Conservation (phyloP, 1,284 basidiomycete species). For the Neotropicomus parvogracilis region DNA sequence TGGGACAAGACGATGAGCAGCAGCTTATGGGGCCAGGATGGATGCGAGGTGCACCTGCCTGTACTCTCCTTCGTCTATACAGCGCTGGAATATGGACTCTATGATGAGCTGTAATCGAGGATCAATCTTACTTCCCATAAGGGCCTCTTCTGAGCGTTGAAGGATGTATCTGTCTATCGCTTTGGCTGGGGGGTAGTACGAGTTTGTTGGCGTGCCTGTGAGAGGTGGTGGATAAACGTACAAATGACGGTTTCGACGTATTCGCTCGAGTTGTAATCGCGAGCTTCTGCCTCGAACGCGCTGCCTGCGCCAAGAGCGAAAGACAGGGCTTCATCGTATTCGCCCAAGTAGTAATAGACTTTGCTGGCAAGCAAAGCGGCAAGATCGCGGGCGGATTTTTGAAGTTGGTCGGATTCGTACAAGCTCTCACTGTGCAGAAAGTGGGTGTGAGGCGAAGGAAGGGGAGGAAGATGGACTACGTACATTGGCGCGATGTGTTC, state of each 20-base stretch:
- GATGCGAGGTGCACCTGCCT: constrained; percentile 64
- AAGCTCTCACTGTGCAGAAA: constrained; percentile 69
- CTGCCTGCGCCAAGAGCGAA: constrained; percentile 89
- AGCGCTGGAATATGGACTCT: constrained; percentile 81
- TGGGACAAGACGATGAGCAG: constrained; percentile 33
- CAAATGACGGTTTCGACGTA: constrained; percentile 93
- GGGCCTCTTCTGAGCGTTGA: constrained; percentile 49
- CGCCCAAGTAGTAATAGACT: constrained; percentile 93
- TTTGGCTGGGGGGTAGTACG: constrained; percentile 56
- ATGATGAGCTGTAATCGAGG: constrained; percentile 77
- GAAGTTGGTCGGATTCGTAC: constrained; percentile 78
- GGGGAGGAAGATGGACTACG: constrained; percentile 33
- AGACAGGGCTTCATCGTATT: constrained; percentile 88
- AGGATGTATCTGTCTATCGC: constrained; percentile 90
- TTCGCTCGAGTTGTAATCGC: constrained; percentile 65
- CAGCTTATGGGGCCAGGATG: background rate
- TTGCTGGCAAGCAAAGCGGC: constrained; percentile 92
- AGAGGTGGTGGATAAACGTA: constrained; percentile 42
- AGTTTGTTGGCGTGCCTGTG: constrained; percentile 5
- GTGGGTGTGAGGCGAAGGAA: constrained; percentile 15
- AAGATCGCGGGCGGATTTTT: constrained; percentile 67
- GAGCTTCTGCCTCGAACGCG: constrained; percentile 77
- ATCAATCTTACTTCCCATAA: constrained; percentile 61
- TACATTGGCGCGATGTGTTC: constrained; percentile 89
- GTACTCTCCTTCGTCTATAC: constrained; percentile 82